Conservation (phyloP, 495 filamentous ascomycete genomes). For the Aspergillus carlsbadensis region DNA sequence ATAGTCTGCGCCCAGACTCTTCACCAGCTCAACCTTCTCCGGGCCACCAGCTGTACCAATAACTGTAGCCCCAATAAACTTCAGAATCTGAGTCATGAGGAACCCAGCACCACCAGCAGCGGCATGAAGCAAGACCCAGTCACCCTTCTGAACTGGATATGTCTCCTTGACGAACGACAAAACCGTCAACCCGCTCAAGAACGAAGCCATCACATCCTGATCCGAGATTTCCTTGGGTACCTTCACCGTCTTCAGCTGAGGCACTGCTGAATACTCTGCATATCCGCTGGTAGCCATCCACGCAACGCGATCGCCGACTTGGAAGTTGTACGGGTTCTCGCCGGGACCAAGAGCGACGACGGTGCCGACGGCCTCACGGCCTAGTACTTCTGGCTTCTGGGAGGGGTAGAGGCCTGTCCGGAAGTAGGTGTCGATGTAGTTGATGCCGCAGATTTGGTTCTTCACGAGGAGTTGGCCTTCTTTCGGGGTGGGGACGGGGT, state of each 20-base stretch:
- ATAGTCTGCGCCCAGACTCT: slow-evolving; percentile 65
- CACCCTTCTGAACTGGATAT: slow-evolving; percentile 68
- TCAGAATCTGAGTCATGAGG: slow-evolving; percentile 74
- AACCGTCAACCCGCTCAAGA: slow-evolving; percentile 86
- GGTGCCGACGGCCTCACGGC: slow-evolving; percentile 75
- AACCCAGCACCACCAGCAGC: slow-evolving; percentile 87
- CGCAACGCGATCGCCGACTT: slow-evolving; percentile 65
- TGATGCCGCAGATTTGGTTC: slow-evolving; percentile 83
- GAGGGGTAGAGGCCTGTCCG: slow-evolving; percentile 81
- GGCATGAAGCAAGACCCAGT: slow-evolving; percentile 86
- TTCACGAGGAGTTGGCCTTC: slow-evolving; percentile 78
- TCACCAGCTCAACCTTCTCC: slow-evolving; percentile 72
- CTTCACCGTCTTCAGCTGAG: slow-evolving; percentile 54
- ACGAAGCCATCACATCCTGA: slow-evolving; percentile 62
- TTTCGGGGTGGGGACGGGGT: slow-evolving; percentile 71
- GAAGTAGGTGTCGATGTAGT: slow-evolving; percentile 90
- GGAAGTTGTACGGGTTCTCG: slow-evolving; percentile 45
- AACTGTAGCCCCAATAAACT: slow-evolving; percentile 68
- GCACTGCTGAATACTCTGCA: slow-evolving; percentile 72
- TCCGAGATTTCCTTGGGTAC: slow-evolving; percentile 64
- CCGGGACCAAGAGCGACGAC: slow-evolving; percentile 54
- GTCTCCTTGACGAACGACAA: slow-evolving; percentile 78
- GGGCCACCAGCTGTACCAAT: slow-evolving; percentile 79
- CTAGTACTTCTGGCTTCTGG: slow-evolving; percentile 75
- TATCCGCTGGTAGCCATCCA: slow-evolving; percentile 65